phyloP scores from a whole-genome alignment of 2,329 filamentous ascomycete genomes.

The Didymella exigua region DNA sequence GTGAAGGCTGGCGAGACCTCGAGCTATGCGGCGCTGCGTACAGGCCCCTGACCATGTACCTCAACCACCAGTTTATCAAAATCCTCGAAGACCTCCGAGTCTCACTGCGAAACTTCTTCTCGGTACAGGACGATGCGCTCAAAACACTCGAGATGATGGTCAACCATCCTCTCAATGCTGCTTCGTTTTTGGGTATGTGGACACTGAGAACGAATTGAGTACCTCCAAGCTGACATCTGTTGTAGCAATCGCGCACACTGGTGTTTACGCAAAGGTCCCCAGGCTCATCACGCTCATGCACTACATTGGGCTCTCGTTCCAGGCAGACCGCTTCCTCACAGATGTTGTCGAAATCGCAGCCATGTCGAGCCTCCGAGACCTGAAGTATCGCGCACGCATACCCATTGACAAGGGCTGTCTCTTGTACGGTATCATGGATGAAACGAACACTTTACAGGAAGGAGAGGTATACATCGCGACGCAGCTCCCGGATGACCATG shows the following conservation, averaged over 20 bases:
- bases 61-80: constrained; percentile 84
- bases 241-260: constrained; percentile 62
- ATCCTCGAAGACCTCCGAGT: constrained; percentile 81
- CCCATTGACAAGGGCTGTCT: constrained; percentile 73
- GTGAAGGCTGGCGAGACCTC: constrained; percentile 56
- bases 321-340: constrained; percentile 71
- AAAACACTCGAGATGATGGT: constrained; percentile 65
- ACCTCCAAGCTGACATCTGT: neutral
- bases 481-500: constrained; percentile 48
- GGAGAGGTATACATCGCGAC: constrained; percentile 71
- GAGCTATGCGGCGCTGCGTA: constrained; percentile 75
- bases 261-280: constrained; percentile 64
- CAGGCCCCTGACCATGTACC: constrained; percentile 68
- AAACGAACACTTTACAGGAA: constrained; percentile 70
- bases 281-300: constrained; percentile 66
- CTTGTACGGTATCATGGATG: constrained; percentile 83
- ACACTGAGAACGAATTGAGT: no score
- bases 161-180: constrained; percentile 64
- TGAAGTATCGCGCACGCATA: constrained; percentile 82
- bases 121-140: constrained; percentile 68
- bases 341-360: constrained; percentile 72
- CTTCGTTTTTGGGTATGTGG: constrained; percentile 61
- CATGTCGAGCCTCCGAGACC: constrained; percentile 70
- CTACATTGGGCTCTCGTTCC: constrained; percentile 67
- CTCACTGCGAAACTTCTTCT: constrained; percentile 62